phyloP scores from a whole-genome alignment of 2,329 filamentous ascomycete species.

The Aspergillus pseudoterreus region DNA sequence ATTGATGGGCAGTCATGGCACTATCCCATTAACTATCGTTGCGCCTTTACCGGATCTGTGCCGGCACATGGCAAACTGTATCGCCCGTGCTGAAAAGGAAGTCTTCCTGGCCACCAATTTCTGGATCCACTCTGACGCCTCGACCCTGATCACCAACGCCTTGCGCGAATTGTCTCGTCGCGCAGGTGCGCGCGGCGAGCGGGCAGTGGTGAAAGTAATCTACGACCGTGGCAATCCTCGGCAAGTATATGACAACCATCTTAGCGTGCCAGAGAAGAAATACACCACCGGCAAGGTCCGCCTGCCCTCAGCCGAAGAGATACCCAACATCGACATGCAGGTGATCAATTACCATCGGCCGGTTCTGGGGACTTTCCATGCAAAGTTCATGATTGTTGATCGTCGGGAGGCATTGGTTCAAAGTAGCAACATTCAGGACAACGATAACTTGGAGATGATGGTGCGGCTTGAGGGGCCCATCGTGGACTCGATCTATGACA shows the following conservation, averaged over 20 bases:
- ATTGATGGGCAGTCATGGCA: conserved; percentile 59
- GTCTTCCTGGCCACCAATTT: conserved; percentile 73
- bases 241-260: conserved; percentile 63
- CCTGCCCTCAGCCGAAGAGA: conserved; percentile 60
- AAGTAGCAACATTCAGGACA: conserved; percentile 74
- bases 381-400: conserved; percentile 76
- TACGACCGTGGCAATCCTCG: conserved; percentile 68
- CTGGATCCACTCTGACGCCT: conserved; percentile 68
- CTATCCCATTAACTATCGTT: conserved; percentile 66
- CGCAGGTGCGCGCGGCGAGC: conserved; percentile 55
- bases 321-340: conserved; percentile 68
- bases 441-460: conserved; percentile 81
- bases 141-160: conserved; percentile 63
- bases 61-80: conserved; percentile 72
- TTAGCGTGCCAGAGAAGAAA: conserved; percentile 54
- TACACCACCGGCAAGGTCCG: conserved; percentile 58
- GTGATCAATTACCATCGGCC: conserved; percentile 71
- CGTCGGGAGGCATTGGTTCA: conserved; percentile 66
- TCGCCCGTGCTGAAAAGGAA: conserved; percentile 67
- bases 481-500: conserved; percentile 72
- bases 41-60: conserved; percentile 67
- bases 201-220: conserved; percentile 67
- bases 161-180: conserved; percentile 66
- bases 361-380: conserved; percentile 69
- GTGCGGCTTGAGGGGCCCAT: conserved; percentile 71